These are phyloP conservation scores for Penicillium psychrosexuale DNA, from an alignment of 2,329 filamentous ascomycete species.

Conservation along the genomic window DNA sequence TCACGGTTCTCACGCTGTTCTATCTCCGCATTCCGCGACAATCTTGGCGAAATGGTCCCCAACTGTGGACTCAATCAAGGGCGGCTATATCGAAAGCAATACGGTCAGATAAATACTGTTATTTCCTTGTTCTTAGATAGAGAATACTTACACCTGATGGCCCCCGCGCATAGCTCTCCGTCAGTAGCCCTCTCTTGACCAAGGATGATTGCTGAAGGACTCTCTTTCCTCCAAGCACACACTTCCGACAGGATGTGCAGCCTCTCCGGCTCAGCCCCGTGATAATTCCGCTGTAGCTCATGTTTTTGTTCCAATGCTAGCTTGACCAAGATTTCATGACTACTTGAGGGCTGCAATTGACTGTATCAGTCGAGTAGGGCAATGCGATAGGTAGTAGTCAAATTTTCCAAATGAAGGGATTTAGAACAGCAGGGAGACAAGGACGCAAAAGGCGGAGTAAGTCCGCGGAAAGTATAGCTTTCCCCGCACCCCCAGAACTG, in stretches of 20 bases:
- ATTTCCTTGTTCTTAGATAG: background rate
- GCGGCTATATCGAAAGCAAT: constrained; percentile 32
- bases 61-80: constrained; percentile 48
- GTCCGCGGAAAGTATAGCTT: constrained; percentile 1
- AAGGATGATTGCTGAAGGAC: background rate
- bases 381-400: background rate
- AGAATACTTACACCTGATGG: constrained; percentile 20
- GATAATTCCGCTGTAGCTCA: constrained; percentile 12
- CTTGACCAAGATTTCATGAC: constrained; percentile 11
- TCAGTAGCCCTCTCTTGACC: constrained; percentile 17
- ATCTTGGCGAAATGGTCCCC: constrained; percentile 47
- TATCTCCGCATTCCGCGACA: constrained; percentile 44
- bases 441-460: background rate
- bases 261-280: constrained; percentile 5
- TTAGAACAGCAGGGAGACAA: background rate
- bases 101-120: background rate
- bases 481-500: constrained; percentile 8
- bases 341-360: background rate
- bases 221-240: background rate
- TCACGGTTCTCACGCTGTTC: constrained; percentile 50
- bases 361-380: background rate
- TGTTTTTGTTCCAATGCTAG: constrained; percentile 9
- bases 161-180: constrained; percentile 25
- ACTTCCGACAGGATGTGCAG: background rate
- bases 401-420: no score